Conservation (phyloP, 1,284 basidiomycete genomes). For the Volvariella surrecta region DNA sequence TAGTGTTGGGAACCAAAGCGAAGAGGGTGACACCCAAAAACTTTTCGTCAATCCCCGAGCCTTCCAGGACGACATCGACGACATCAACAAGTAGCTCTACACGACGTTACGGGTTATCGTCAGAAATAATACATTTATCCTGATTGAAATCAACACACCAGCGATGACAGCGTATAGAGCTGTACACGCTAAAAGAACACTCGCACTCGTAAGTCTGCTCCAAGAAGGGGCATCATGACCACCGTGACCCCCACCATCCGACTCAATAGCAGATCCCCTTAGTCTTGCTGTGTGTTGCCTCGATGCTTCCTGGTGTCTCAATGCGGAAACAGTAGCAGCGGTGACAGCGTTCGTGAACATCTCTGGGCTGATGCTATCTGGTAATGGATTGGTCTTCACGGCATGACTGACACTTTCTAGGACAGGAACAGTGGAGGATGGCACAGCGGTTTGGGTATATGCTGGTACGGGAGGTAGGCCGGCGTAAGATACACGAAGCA, state of each 20-base stretch:
- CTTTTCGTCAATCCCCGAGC: constrained; percentile 95
- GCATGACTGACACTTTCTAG: constrained; percentile 72
- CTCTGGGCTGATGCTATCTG: constrained; percentile 68
- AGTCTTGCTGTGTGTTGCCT: constrained; percentile 29
- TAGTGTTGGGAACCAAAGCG: constrained; percentile 96
- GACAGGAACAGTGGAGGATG: constrained; percentile 43
- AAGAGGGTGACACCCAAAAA: constrained; percentile 96
- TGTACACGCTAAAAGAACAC: constrained; percentile 84
- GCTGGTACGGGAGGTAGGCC: constrained; percentile 27
- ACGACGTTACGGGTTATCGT: constrained; percentile 8
- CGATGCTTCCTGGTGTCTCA: constrained; percentile 56
- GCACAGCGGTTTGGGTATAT: constrained; percentile 13
- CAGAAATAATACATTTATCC: constrained; percentile 2
- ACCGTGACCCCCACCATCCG: constrained; percentile 47
- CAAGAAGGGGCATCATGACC: constrained; percentile 97
- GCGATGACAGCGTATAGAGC: constrained; percentile 94
- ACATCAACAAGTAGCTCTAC: constrained; percentile 91
- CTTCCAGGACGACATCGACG: constrained; percentile 90
- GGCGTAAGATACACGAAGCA: constrained; percentile 52
- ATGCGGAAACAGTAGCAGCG: constrained; percentile 80
- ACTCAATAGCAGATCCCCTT: constrained; percentile 17
- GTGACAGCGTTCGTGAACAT: constrained; percentile 89
- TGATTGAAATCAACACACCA: constrained; percentile 42
- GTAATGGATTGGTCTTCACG: constrained; percentile 57
- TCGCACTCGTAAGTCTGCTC: constrained; percentile 82